Conservation (phyloP, 495 filamentous ascomycete species). For the Aspergillus ostianus region DNA sequence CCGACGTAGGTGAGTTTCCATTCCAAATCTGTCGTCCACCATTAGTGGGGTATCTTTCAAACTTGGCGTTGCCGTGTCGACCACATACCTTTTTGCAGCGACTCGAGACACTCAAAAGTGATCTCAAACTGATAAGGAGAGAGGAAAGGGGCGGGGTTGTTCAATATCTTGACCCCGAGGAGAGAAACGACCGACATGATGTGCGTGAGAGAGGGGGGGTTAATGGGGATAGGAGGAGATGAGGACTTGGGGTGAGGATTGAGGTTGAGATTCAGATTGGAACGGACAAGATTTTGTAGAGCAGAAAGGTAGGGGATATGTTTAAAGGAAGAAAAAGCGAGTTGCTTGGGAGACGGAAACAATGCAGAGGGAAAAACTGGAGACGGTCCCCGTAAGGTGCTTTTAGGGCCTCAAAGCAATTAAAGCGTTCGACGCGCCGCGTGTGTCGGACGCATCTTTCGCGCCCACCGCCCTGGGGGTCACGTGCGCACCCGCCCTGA, state of each 20-base stretch:
- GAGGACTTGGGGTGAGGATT: background rate
- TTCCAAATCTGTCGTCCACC: slow-evolving; percentile 72
- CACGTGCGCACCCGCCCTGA: slow-evolving; percentile 19
- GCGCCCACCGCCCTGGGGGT: slow-evolving; percentile 25
- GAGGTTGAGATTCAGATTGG: background rate
- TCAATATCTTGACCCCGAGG: slow-evolving; percentile 88
- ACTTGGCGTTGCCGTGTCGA: background rate
- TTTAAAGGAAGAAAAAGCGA: background rate
- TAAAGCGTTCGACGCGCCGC: slow-evolving; percentile 23
- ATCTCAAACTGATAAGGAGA: slow-evolving; percentile 95
- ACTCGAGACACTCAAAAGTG: slow-evolving; percentile 95
- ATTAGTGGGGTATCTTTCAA: background rate
- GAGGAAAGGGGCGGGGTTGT: slow-evolving; percentile 91
- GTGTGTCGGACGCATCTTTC: slow-evolving; percentile 20
- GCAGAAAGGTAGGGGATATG: background rate
- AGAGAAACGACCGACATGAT: slow-evolving; percentile 97
- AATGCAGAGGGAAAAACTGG: slow-evolving; percentile 6
- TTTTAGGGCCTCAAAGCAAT: slow-evolving; percentile 14
- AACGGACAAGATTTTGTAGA: background rate
- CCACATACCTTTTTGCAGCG: slow-evolving; percentile 77
- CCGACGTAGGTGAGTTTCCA: slow-evolving; percentile 99
- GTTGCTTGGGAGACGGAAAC: background rate
- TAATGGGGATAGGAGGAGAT: slow-evolving; percentile 1
- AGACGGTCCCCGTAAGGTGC: background rate
- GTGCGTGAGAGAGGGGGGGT: slow-evolving; percentile 14